These are phyloP conservation scores for Aphanomyces stellatus DNA, from an alignment of 352 stramenopile species.

Conservation along the genomic window DNA sequence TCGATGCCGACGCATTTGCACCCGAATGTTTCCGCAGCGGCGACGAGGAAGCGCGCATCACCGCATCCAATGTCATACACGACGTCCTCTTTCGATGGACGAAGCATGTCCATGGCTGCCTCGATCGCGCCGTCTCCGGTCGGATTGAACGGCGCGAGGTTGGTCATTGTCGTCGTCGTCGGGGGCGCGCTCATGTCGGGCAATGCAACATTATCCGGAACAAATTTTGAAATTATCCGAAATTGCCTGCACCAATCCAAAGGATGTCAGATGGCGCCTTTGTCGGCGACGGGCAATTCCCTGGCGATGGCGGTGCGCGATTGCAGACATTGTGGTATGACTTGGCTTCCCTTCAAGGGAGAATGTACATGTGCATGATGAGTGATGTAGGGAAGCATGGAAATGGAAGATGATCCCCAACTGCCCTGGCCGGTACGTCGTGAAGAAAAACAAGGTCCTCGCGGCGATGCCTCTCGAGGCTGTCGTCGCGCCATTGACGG, in stretches of 20 bases:
- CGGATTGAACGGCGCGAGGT: slow-evolving; percentile 75
- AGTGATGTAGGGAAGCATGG: slow-evolving; percentile 36
- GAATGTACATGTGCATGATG: not conserved
- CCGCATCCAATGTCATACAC: slow-evolving; percentile 74
- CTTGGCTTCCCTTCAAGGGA: not conserved
- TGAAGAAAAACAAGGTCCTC: slow-evolving; percentile 38
- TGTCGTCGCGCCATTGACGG: not conserved
- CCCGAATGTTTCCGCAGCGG: slow-evolving; percentile 26
- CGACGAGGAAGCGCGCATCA: slow-evolving; percentile 60
- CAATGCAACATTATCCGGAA: not conserved
- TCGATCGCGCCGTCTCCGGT: slow-evolving; percentile 54
- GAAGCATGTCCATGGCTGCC: slow-evolving; percentile 53
- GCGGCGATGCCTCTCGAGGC: not conserved
- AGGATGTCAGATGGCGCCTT: too few relatives aligned
- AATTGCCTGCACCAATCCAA: too few relatives aligned
- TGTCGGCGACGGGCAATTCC: slow-evolving; percentile 40
- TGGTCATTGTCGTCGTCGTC: slow-evolving; percentile 22
- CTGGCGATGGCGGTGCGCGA: slow-evolving; percentile 38
- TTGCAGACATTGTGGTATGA: slow-evolving; percentile 45
- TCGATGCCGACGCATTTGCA: slow-evolving; percentile 64
- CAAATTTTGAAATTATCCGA: not conserved
- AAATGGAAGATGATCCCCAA: slow-evolving; percentile 67
- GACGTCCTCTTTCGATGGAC: slow-evolving; percentile 40
- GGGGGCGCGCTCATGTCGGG: not conserved
- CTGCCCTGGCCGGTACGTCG: slow-evolving; percentile 52